These are phyloP conservation scores for Cucurbita pepo DNA, from an alignment of 306 rosid species.

Conservation along the genomic window DNA sequence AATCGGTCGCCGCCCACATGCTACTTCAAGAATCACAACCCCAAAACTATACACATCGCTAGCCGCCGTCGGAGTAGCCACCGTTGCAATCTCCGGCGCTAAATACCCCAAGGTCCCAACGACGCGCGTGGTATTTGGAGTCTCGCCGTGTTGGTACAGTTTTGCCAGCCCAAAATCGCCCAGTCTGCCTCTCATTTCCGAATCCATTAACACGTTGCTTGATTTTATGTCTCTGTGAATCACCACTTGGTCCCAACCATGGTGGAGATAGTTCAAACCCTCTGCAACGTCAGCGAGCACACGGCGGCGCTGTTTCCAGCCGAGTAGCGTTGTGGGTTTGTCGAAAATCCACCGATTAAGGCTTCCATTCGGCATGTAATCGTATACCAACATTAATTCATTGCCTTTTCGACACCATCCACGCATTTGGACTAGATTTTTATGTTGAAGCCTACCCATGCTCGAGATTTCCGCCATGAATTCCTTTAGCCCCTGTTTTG, in stretches of 20 bases:
- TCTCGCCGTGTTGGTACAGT: conserved; percentile 75
- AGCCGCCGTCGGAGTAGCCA: conserved; percentile 52
- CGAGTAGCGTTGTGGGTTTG: conserved; percentile 22
- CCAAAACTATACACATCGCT: conserved; percentile 82
- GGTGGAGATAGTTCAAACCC: conserved; percentile 70
- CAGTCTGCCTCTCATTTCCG: conserved; percentile 61
- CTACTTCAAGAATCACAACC: conserved; percentile 80
- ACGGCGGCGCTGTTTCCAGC: conserved; percentile 47
- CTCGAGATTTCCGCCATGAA: conserved; percentile 94
- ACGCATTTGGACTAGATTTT: conserved; percentile 73
- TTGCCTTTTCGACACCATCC: conserved; percentile 81
- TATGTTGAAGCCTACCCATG: conserved; percentile 87
- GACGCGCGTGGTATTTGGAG: conserved; percentile 65
- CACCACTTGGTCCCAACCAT: conserved; percentile 84
- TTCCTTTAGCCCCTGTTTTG: conserved; percentile 77
- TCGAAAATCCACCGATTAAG: conserved; percentile 66
- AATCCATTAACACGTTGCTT: conserved; percentile 57
- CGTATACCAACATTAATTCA: conserved; percentile 68
- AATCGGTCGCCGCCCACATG: conserved; percentile 67
- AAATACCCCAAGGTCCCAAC: conserved; percentile 84
- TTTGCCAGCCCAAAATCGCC: conserved; percentile 91
- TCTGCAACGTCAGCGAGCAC: conserved; percentile 75
- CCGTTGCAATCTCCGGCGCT: conserved; percentile 65
- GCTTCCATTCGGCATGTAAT: conserved; percentile 81
- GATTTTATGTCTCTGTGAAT: conserved; percentile 79